phyloP scores from a whole-genome alignment of 352 stramenopile genomes.

The Aphanomyces invadans region DNA sequence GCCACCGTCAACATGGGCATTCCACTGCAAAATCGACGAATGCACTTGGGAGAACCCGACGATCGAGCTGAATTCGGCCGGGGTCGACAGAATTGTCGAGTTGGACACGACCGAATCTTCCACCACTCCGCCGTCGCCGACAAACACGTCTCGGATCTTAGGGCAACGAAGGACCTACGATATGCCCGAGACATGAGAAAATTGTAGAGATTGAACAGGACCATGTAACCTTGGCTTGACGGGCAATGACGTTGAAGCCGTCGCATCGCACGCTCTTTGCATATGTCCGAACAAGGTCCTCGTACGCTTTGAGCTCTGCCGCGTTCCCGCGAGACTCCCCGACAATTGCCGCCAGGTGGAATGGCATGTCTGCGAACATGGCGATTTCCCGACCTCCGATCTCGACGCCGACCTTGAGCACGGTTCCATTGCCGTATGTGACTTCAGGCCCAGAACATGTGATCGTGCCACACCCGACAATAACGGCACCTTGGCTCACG shows the following conservation, averaged over 20 bases:
- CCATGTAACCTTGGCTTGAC: conserved; percentile 29
- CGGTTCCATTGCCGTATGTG: conserved; percentile 46
- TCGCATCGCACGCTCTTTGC: conserved; percentile 31
- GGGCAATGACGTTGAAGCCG: conserved; percentile 45
- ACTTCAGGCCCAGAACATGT: conserved; percentile 25
- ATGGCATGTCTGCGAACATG: conserved; percentile 65
- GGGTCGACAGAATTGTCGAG: conserved; percentile 59
- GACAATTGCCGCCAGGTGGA: conserved; percentile 40
- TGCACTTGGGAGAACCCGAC: conserved; percentile 53
- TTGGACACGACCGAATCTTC: conserved; percentile 53
- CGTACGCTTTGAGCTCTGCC: conserved; percentile 38
- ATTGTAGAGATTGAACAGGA: too few species aligned
- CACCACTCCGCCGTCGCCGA: conserved; percentile 50
- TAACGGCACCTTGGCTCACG: conserved; percentile 33
- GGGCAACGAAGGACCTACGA: conserved; percentile 44
- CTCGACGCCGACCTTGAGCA: conserved; percentile 74
- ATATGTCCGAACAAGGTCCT: conserved; percentile 48
- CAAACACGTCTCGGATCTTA: conserved; percentile 52
- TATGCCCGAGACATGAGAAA: background rate
- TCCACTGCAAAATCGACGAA: conserved; percentile 64
- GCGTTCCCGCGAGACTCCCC: conserved; percentile 36
- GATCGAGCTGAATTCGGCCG: conserved; percentile 38
- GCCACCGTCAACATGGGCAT: conserved; percentile 47
- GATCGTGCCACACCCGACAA: conserved; percentile 67
- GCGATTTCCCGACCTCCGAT: conserved; percentile 64